A percentile compares a stretch with the other conserved stretches of the same genome.
phyloP scores from a whole-genome alignment of 495 filamentous ascomycete species.

The Penicillium simplicissimum region DNA sequence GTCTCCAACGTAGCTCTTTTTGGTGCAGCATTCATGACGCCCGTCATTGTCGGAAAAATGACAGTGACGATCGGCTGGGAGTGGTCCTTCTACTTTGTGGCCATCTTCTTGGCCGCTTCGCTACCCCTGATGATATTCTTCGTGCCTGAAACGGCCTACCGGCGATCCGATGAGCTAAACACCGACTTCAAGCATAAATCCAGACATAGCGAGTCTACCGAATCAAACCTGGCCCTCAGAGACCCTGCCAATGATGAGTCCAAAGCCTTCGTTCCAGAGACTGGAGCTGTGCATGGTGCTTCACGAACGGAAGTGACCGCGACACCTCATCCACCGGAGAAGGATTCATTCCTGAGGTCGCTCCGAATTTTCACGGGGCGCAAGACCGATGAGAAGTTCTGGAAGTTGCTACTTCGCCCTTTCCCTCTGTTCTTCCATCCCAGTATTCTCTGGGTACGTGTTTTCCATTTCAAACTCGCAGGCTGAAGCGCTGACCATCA shows the following conservation, averaged over 20 bases:
- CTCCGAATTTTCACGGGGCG: slow-evolving; percentile 78
- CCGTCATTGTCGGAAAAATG: slow-evolving; percentile 84
- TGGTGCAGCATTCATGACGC: slow-evolving; percentile 89
- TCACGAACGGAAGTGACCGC: slow-evolving; percentile 19
- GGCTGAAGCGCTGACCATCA: slow-evolving; percentile 8
- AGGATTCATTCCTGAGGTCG: slow-evolving; percentile 53
- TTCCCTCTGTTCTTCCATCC: slow-evolving; percentile 75
- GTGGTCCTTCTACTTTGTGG: slow-evolving; percentile 74
- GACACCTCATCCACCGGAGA: slow-evolving; percentile 30
- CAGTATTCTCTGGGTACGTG: slow-evolving; percentile 72
- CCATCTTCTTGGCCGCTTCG: slow-evolving; percentile 63
- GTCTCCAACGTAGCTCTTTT: slow-evolving; percentile 86
- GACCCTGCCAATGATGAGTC: slow-evolving; percentile 14
- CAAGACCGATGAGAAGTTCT: slow-evolving; percentile 65
- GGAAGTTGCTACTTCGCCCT: slow-evolving; percentile 61
- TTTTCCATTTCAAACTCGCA: not conserved
- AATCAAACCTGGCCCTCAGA: slow-evolving; percentile 15
- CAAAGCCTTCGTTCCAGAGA: slow-evolving; percentile 17
- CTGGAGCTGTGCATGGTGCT: not conserved
- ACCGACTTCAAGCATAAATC: slow-evolving; percentile 51
- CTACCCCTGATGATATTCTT: slow-evolving; percentile 71
- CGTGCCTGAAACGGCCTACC: slow-evolving; percentile 83
- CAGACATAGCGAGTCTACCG: slow-evolving; percentile 14
- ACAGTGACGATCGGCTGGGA: slow-evolving; percentile 72
- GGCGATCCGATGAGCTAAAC: slow-evolving; percentile 63